Evolutionary conservation across 257 asterid species (phyloP).

Genomic region (Avicennia marina): DNA sequence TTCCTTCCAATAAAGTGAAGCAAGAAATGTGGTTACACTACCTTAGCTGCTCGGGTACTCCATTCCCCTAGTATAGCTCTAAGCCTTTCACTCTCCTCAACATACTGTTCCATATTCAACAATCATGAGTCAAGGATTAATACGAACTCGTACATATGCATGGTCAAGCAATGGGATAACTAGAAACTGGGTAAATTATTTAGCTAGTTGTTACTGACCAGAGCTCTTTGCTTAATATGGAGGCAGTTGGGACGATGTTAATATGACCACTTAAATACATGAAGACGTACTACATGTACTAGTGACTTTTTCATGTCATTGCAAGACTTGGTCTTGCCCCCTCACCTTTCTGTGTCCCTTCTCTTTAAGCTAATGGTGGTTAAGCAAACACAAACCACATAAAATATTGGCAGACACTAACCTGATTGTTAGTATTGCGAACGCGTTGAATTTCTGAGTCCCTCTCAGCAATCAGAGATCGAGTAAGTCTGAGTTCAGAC

Average conservation of each 20-base stretch:
- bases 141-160: background rate
- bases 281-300: too few species aligned
- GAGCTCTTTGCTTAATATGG: background rate
- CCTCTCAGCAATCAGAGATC: constrained; percentile 89
- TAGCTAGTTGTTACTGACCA: background rate
- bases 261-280: background rate
- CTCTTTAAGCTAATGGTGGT: too few species aligned
- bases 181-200: background rate
- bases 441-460: constrained; percentile 78
- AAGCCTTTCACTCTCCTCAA: constrained; percentile 94
- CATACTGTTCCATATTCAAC: constrained; percentile 54
- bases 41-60: constrained; percentile 98
- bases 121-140: constrained; percentile 9
- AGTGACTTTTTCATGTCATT: background rate
- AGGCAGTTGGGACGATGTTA: background rate
- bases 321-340: background rate
- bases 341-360: background rate
- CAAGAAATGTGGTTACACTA: constrained; percentile 19
- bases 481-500: constrained; percentile 87
- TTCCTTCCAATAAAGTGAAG: background rate
- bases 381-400: too few species aligned
- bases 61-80: constrained; percentile 96
- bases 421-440: constrained; percentile 85
- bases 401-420: too few species aligned
- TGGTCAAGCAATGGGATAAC: background rate